Percentiles rank a stretch among this genome's conserved stretches.
These are phyloP conservation scores for Parastagonospora avenae DNA, from an alignment of 2,329 filamentous ascomycete species.

Conservation along the genomic window DNA sequence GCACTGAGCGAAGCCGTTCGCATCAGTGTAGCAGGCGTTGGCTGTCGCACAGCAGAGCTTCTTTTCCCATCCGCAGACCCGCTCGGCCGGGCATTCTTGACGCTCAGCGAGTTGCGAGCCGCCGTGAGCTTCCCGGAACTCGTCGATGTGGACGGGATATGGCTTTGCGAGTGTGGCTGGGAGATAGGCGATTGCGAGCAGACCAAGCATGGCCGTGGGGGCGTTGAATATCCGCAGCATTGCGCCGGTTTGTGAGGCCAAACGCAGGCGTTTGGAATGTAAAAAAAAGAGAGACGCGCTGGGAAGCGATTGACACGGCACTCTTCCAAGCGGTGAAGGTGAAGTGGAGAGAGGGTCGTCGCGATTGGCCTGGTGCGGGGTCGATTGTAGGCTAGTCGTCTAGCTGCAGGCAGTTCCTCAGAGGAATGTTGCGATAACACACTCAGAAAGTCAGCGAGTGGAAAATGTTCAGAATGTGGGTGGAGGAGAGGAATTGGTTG, in stretches of 20 bases:
- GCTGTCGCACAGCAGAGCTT: slow-evolving; percentile 43
- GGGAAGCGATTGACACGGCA: neutral
- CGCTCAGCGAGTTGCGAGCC: slow-evolving; percentile 33
- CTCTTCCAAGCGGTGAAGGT: slow-evolving; percentile 17
- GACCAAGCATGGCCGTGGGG: slow-evolving; percentile 70
- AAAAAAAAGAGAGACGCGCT: slow-evolving; percentile 1
- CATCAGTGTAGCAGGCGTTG: slow-evolving; percentile 39
- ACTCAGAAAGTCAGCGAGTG: slow-evolving; percentile 16
- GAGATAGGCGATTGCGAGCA: slow-evolving; percentile 52
- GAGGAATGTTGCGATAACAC: slow-evolving; percentile 3
- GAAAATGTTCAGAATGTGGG: slow-evolving; percentile 2
- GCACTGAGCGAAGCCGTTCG: slow-evolving; percentile 44
- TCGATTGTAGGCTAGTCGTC: slow-evolving; percentile 20
- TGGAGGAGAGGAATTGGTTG: slow-evolving; percentile 3
- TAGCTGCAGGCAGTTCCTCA: slow-evolving; percentile 7
- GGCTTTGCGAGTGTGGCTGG: slow-evolving; percentile 57
- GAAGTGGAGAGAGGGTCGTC: slow-evolving; percentile 8
- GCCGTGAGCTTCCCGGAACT: slow-evolving; percentile 36
- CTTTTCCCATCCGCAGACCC: slow-evolving; percentile 39
- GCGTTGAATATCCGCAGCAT: slow-evolving; percentile 51
- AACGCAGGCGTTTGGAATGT: slow-evolving; percentile 5
- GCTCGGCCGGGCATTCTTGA: slow-evolving; percentile 10
- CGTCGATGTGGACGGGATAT: slow-evolving; percentile 35
- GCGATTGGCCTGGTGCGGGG: slow-evolving; percentile 20
- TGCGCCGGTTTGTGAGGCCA: slow-evolving; percentile 10